Base-by-base conservation (phyloP, 805 yeast genomes). In the Nakazawaea pomicola region DNA sequence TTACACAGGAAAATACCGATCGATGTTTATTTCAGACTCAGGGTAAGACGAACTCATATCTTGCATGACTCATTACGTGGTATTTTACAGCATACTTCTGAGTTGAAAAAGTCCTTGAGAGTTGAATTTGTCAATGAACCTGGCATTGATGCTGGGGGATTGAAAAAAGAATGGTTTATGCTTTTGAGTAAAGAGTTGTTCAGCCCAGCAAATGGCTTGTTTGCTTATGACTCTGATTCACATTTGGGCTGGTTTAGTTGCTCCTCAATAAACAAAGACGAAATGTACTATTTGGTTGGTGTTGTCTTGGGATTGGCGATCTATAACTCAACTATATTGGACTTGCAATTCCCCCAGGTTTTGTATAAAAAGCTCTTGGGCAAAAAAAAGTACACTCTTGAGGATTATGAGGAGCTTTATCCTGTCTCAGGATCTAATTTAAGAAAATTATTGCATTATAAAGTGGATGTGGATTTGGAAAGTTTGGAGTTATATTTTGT, bases 131-230 rank as follows among this genome's bases (percentile, higher is more conserved):
- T 82, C 4, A 80, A 80, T 45, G 99, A 91, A 55, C 95, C 90
- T 0, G 99, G 98, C 0, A 75, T 91, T 17, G 99, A 91, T 64
- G 97, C 89, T 1, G 98, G 99, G 2, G 99, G 99, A 0, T 68
- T 91, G 44, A 78, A 83, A 52, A 90, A 89, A 54, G 99, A 91
- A 54, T 91, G 99, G 99, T 90, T 93, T 58, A 66, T 78, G 36
- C 61, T 90, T 29, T 64, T 93, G 29, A 79, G 85, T 1, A 75
- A 74, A 44, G 81, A 82, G 19, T 58, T 91, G 2, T 84, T 90
- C 55, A 74, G 73, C 52, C 83, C 89, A 2, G 65, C 67, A 35
- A 74, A 78, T 24, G 88, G 87, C 0, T 68, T 89, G 58, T 80
- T 93, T 46, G 55, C 63, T 7, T 74, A 76, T 49, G 74, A 79